Evolutionary conservation across 768 basidiomycete species (phyloP).

Genomic region (Cystofilobasidium bisporidii): DNA sequence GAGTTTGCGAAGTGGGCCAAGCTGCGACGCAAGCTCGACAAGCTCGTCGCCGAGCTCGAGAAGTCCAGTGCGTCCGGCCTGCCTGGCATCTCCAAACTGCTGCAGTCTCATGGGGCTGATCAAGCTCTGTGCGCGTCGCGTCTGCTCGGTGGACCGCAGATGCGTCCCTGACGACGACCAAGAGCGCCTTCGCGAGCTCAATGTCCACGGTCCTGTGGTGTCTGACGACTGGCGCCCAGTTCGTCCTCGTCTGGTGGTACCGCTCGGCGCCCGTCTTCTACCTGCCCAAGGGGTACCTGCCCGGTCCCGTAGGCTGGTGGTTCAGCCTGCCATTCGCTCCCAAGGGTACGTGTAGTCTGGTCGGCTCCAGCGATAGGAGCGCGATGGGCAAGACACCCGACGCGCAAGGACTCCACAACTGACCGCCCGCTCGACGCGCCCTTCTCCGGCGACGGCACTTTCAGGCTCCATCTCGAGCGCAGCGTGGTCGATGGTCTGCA

Average conservation of each 20-base stretch:
- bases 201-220: constrained; percentile 71
- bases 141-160: constrained; percentile 45
- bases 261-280: constrained; percentile 84
- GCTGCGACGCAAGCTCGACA: constrained; percentile 78
- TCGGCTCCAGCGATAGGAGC: not conserved
- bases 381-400: not conserved
- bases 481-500: constrained; percentile 92
- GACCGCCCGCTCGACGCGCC: no score
- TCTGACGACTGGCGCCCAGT: constrained; percentile 75
- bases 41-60: constrained; percentile 80
- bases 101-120: no score
- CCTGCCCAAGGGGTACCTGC: constrained; percentile 69
- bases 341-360: constrained; percentile 8
- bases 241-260: constrained; percentile 83
- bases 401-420: no score
- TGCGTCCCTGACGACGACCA: constrained; percentile 52
- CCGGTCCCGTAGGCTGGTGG: constrained; percentile 63
- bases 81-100: not conserved
- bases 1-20: constrained; percentile 99
- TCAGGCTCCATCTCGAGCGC: constrained; percentile 91
- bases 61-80: constrained; percentile 57
- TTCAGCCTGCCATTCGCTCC: constrained; percentile 45
- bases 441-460: no score
- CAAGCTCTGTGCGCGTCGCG: no score
- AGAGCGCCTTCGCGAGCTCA: constrained; percentile 55